phyloP scores from a whole-genome alignment of 345 rosid species.

The Salix arbutifolia region DNA sequence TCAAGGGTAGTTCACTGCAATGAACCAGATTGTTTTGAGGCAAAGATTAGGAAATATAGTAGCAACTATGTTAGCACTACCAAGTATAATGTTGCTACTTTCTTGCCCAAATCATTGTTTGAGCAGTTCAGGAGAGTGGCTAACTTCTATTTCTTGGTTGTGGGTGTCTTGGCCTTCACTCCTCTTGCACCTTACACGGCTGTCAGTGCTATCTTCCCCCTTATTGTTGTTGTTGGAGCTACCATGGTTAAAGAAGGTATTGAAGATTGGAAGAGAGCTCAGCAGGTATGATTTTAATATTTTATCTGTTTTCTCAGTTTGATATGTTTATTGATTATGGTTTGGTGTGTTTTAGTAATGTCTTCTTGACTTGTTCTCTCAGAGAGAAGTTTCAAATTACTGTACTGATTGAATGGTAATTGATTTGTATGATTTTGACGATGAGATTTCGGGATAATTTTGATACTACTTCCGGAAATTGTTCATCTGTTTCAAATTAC shows the following conservation, averaged over 20 bases:
- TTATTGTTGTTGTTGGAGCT: constrained; percentile 65
- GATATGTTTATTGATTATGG: not conserved
- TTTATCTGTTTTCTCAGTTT: constrained; percentile 3
- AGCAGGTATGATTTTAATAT: constrained; percentile 50
- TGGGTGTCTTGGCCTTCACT: constrained; percentile 73
- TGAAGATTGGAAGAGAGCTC: constrained; percentile 78
- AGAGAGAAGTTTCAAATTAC: not conserved
- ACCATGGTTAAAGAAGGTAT: constrained; percentile 87
- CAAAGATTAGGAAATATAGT: constrained; percentile 44
- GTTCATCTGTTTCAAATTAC: not conserved
- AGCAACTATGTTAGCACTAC: constrained; percentile 70
- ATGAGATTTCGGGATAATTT: not conserved
- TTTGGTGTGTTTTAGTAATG: not conserved
- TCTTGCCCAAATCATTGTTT: constrained; percentile 88
- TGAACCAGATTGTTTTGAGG: constrained; percentile 63
- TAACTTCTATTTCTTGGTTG: constrained; percentile 73
- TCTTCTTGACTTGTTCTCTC: not conserved
- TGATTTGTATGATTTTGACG: not conserved
- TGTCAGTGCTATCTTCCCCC: constrained; percentile 65
- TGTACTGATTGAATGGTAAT: not conserved
- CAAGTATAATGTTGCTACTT: constrained; percentile 67
- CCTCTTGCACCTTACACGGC: constrained; percentile 68
- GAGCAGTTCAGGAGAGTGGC: constrained; percentile 98
- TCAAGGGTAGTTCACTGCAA: constrained; percentile 79
- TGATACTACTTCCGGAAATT: not conserved